Evolutionary conservation across 179 eudicot genomes (phyloP).

Genomic region (Nepenthes alata): DNA sequence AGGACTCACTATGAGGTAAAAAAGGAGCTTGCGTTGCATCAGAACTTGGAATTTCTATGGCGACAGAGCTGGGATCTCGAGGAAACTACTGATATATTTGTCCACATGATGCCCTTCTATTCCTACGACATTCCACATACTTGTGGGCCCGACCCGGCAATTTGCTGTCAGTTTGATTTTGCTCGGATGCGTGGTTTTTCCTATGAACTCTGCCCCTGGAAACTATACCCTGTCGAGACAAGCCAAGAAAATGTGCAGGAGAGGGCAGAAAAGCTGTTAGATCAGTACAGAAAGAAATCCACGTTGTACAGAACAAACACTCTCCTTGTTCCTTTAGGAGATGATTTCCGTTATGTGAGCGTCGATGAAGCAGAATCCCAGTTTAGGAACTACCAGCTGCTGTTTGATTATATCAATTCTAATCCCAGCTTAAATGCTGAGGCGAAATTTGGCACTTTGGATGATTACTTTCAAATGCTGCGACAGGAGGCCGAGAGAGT

Average conservation of each 20-base stretch:
- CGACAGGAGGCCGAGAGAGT: slow-evolving; percentile 87
- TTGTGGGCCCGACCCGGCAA: slow-evolving; percentile 96
- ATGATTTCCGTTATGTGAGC: slow-evolving; percentile 90
- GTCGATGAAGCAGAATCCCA: slow-evolving; percentile 97
- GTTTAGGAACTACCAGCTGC: slow-evolving; percentile 78
- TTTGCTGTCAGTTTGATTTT: slow-evolving; percentile 96
- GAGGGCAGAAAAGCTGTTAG: slow-evolving; percentile 64
- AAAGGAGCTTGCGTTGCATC: slow-evolving; percentile 72
- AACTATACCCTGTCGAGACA: slow-evolving; percentile 77
- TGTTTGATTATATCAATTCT: slow-evolving; percentile 84
- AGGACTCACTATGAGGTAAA: slow-evolving; percentile 96
- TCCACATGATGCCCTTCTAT: slow-evolving; percentile 99
- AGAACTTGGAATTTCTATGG: slow-evolving; percentile 86
- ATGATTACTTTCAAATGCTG: slow-evolving; percentile 79
- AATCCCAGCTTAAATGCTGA: slow-evolving; percentile 84
- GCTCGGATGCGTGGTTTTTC: slow-evolving; percentile 80
- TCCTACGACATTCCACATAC: slow-evolving; percentile 97
- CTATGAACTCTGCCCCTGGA: slow-evolving; percentile 95
- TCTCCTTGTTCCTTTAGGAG: slow-evolving; percentile 88
- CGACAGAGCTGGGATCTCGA: slow-evolving; percentile 90
- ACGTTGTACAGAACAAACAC: slow-evolving; percentile 88
- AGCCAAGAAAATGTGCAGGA: slow-evolving; percentile 68
- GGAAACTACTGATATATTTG: slow-evolving; percentile 93
- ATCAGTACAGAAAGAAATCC: slow-evolving; percentile 91
- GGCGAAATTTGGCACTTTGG: slow-evolving; percentile 88